phyloP scores from a whole-genome alignment of 1,284 basidiomycete genomes.

The Ustilago trichophora region DNA sequence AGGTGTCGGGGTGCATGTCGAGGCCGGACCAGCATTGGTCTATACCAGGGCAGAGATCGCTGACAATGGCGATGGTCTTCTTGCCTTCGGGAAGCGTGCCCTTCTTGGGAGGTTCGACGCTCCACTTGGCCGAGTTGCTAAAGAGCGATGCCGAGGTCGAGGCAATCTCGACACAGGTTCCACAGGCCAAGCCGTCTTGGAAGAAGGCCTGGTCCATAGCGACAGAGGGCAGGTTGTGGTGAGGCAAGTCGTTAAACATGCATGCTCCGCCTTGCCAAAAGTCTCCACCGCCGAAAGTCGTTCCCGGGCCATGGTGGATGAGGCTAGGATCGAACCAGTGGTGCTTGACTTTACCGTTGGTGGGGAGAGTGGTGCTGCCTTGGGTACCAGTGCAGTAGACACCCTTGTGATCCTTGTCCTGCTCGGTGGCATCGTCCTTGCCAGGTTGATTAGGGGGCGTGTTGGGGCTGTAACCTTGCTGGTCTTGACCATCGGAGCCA shows the following conservation, averaged over 20 bases:
- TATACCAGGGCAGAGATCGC: conserved; percentile 36
- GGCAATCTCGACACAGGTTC: conserved; percentile 42
- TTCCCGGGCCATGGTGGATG: conserved; percentile 39
- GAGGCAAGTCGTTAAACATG: conserved; percentile 37
- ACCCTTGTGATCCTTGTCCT: no score
- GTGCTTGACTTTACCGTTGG: conserved; percentile 8
- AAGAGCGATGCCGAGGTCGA: conserved; percentile 25
- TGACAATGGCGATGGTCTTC: conserved; percentile 36
- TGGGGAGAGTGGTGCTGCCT: conserved; percentile 7
- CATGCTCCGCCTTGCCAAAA: conserved; percentile 46
- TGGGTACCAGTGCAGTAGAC: conserved; percentile 20
- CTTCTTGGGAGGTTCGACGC: conserved; percentile 11
- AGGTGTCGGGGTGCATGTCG: conserved; percentile 45
- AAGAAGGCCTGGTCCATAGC: conserved; percentile 45
- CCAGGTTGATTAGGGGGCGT: no score
- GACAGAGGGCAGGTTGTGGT: conserved; percentile 28
- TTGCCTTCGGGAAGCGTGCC: conserved; percentile 20
- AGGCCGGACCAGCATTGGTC: conserved; percentile 42
- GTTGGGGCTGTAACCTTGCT: neutral
- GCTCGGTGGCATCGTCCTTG: no score
- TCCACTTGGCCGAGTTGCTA: conserved; percentile 22
- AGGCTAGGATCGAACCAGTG: conserved; percentile 24
- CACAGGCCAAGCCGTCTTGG: conserved; percentile 44
- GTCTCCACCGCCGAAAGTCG: conserved; percentile 23
- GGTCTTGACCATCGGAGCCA: conserved; percentile 3